Base-by-base conservation (phyloP, 1,284 basidiomycete species). In the Malassezia yamatoensis region DNA sequence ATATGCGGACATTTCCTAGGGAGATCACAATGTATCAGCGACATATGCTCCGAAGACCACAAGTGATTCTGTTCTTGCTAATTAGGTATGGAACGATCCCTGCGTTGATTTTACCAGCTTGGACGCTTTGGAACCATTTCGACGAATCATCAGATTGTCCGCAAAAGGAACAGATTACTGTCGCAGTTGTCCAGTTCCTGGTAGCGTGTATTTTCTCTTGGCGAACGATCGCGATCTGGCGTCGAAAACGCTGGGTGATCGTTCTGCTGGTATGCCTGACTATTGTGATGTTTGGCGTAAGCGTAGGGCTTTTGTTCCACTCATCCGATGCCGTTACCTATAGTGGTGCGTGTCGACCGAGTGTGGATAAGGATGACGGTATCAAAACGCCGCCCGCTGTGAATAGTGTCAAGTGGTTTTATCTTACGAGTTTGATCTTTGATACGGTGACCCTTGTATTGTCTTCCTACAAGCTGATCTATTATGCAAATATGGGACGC, bases 161-260 rank as follows among this genome's bases (percentile, higher is more conserved):
- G 13, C 47, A 49, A 15, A 62, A 63, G 34, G 53, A 53, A 39
- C 60, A 65, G 21, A 35, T 61, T 7, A 53, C 59, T 15, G 64
- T 61, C 0, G 53, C 61, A 0, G 39, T 67, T 20, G 67, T 70
- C 10, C 64, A 68, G 38, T 46, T 67, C 4, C 49, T 61, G 5
- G 60, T 66, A 13, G 53, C 61, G 1, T 49, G 56, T 15, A 57
- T 63, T 9, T 64, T 70, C 15, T 61, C 58, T 0, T 68, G 67
- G 67, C 60, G 67, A 24, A 65, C 67, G 10, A 50, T 64, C 20
- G 67, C 66, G 2, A 70, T 70, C 18, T 70, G 67, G 67, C 58
- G 64, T 15, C 58, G 58, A 24, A 57, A 61, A 32, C 55, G 55
- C 10, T 56, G 61, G 8, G 62, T 70, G 42, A 43, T 63, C 24